Base-by-base conservation (phyloP, 768 basidiomycete species). In the Leccinellum albellum region DNA sequence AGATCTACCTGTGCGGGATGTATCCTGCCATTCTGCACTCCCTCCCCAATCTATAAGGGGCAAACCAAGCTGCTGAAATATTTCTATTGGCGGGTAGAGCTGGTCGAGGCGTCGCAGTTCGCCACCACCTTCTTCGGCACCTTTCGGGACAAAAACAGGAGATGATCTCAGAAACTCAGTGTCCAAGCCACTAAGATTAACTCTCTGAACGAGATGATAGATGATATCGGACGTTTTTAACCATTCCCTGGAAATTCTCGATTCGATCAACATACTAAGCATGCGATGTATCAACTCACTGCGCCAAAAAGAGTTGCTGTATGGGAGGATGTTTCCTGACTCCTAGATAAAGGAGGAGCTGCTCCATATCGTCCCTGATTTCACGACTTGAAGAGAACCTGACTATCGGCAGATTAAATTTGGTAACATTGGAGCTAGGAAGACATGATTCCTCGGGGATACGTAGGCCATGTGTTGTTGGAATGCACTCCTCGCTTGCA, bases 1-100 rank as follows among this genome's bases (percentile, higher is more conserved):
- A 13, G 29, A n/a, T 10, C 1, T 31, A 49, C 48, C 48, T 49
- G 6, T 13, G 2, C n/a, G 48, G 3, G 29, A 21, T 20, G 17
- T 3, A 7, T 49, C 48, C 15, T 8, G 6, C 95, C 95, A 98
- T 69, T 87, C 89, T 0, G 70, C 73, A 51, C 82, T 74, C 24
- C 74, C 75, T 2, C 86, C 85, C 94, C 94, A 97, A 60, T 93
- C 91, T 32, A 98, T 78, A 3, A 95, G 66, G 3, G 92, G 91
- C 9, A 98, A 69, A 3, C 80, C 80, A 9, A 98, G 76, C 44
- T 81, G 75, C 10, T 87, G 79, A 54, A 94, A 83, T 2, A 76
- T 74, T 28, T 86, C 83, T 0, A 81, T 60, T 0, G 95, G 94
- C 64, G 96, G 94, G 66, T 94, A 96, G 13, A 98, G 76, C 32